These are phyloP conservation scores for Ganoderma sinense DNA, from an alignment of 1,284 basidiomycete genomes.

Conservation along the genomic window DNA sequence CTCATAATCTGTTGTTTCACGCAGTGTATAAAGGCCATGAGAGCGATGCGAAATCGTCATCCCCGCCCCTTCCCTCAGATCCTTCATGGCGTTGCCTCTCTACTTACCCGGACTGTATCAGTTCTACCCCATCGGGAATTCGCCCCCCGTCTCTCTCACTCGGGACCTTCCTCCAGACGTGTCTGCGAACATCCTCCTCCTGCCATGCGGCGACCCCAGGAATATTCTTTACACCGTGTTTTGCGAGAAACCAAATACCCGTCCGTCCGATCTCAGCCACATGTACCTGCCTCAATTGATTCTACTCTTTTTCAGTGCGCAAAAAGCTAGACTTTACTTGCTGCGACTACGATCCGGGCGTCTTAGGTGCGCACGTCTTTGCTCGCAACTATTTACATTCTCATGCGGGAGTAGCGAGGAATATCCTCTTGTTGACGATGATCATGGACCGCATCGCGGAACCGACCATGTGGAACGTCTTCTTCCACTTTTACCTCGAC, in stretches of 20 bases:
- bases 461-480: constrained; percentile 58
- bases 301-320: constrained; percentile 29
- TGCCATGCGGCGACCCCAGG: constrained; percentile 68
- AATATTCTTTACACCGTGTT: constrained; percentile 60
- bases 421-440: constrained; percentile 45
- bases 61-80: no score
- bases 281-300: constrained; percentile 5
- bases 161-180: constrained; percentile 54
- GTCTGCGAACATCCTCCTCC: constrained; percentile 53
- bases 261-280: constrained; percentile 24
- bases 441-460: constrained; percentile 42
- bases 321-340: constrained; percentile 65
- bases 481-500: constrained; percentile 63
- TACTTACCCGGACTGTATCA: constrained; percentile 50
- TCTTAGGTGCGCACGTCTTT: constrained; percentile 52
- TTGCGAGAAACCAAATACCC: constrained; percentile 1
- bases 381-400: not conserved
- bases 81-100: constrained; percentile 43
- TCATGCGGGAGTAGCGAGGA: constrained; percentile 44
- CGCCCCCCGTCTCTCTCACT: constrained; percentile 56
- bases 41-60: no score
- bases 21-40: no score
- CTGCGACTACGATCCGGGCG: constrained; percentile 61
- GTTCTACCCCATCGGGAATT: constrained; percentile 67
- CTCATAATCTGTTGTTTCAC: no score